Evolutionary conservation across 345 rosid species (phyloP), one percentile per base, ranked within the genome.

Genomic region (Turritis glabra): DNA sequence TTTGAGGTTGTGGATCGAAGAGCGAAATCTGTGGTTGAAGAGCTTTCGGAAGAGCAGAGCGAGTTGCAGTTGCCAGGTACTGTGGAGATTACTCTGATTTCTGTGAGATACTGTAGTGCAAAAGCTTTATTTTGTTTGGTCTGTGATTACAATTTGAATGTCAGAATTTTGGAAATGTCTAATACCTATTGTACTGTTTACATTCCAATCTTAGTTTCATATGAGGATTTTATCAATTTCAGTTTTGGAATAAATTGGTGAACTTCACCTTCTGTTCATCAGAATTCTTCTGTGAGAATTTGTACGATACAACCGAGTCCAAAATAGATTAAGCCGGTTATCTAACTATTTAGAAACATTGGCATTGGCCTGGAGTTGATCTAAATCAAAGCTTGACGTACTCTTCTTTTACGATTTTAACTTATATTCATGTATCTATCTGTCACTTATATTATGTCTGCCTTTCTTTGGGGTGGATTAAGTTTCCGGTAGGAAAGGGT

Each of bases 1-100:
- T 88, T 95, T 71, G 98, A 95, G 86, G 96, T 88, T 62, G 97
- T 96, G 65, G 99, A 96, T 81, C 92, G 97, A 68, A 81, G 93
- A 72, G 99, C 99, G 27, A 96, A 96, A 88, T 86, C 90, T 76
- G 99, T 92, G 57, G 99, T 86, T 57, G 83, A 79, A 76, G 98
- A 95, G 55, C 80, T 85, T 72, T 79, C 94, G 2, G 99, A 96
- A 64, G 99, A 96, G 66, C 90, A 89, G 68, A 74, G 81, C 12
- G 89, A 80, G 72, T 65, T 71, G 75, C 95, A 78, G 73, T 62
- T 83, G 58, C 69, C 87, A 77, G 98, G 99, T 92, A 79, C 56
- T 46, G 15, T 22, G 25, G 21, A 43, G 14, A 37, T 48, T n/a
- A 58, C 64, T 66, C 38, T 50, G 44, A 32, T 30, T 30, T 30